Base-by-base conservation (phyloP, 2,329 filamentous ascomycete genomes). In the Colletotrichum sp. region DNA sequence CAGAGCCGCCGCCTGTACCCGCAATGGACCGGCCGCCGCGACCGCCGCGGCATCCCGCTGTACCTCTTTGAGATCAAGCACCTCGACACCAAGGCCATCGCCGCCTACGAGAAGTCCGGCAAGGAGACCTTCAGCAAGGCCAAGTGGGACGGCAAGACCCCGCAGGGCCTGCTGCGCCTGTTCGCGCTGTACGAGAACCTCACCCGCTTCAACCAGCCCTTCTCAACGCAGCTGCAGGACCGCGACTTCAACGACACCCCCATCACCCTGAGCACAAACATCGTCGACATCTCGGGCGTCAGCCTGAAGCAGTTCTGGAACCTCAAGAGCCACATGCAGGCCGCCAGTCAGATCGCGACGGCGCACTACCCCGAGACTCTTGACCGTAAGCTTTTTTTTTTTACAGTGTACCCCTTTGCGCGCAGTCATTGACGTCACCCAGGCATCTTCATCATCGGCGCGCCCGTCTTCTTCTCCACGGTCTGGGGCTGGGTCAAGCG, bases 281-380 rank as follows among this genome's bases (percentile, higher is more conserved):
- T 99, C 80, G 96, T 98, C 74, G 96, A 99, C 83, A 95, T 99
- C 78, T 94, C 92, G 18, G 93, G 93, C 16, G 96, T 98, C 30
- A 95, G 95, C 7, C 85, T 99, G 84, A 95, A 95, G 87, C 96
- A 98, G 87, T 98, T 98, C 84, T 98, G 96, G 96, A 98, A 98
- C 85, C 86, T 99, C 77, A 97, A 98, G 88, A 87, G 87, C 28
- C 96, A 98, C 84, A 98, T 99, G 96, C 96, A 98, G 86, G 94
- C 96, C 81, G 96, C 96, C 3, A 96, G 94, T 81, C 92, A 93
- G 75, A 89, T 98, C 71, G 96, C 96, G 7, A 98, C 96, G 5
- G 95, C 96, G 7, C 95, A 98, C 86, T 99, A 98, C 83, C 96
- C 96, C 1, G 96, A 99, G 86, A 99, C 96, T 1, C 87, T 98